Evolutionary conservation across 2,329 filamentous ascomycete species (phyloP).

Genomic region (Botrytis hyacinthi): DNA sequence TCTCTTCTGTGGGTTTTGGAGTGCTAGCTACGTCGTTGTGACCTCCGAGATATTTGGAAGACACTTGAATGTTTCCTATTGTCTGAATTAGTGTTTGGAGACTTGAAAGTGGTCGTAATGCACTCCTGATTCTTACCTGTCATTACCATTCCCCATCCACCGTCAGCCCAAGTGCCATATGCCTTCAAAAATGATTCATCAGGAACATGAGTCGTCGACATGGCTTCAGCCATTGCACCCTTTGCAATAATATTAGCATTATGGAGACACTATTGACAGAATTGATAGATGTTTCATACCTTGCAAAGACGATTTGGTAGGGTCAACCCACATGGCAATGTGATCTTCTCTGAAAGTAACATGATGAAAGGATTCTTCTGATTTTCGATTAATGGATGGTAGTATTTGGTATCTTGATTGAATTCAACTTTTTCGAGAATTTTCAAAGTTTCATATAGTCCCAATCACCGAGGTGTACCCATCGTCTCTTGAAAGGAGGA

Average conservation of each 20-base stretch:
- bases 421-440: neutral
- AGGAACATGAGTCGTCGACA: slow-evolving; percentile 46
- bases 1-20: slow-evolving; percentile 30
- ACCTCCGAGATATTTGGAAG: slow-evolving; percentile 4
- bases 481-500: neutral
- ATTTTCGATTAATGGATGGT: neutral
- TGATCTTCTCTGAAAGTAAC: slow-evolving; percentile 26
- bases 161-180: slow-evolving; percentile 54
- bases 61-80: slow-evolving; percentile 16
- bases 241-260: neutral
- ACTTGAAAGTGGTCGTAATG: neutral
- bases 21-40: slow-evolving; percentile 24
- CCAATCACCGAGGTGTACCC: neutral
- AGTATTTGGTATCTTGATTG: neutral
- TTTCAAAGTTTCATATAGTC: neutral
- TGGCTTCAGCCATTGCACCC: slow-evolving; percentile 37
- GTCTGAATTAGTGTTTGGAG: neutral
- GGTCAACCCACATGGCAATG: slow-evolving; percentile 50
- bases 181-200: slow-evolving; percentile 44
- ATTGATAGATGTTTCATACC: slow-evolving; percentile 21
- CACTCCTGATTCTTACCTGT: slow-evolving; percentile 40
- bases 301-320: slow-evolving; percentile 55
- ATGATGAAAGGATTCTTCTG: slow-evolving; percentile 16
- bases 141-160: slow-evolving; percentile 53
- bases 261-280: too few relatives aligned